Evolutionary conservation across 2,329 filamentous ascomycete genomes (phyloP), one percentile per base, ranked within the genome.

Genomic region (Cordyceps militaris): DNA sequence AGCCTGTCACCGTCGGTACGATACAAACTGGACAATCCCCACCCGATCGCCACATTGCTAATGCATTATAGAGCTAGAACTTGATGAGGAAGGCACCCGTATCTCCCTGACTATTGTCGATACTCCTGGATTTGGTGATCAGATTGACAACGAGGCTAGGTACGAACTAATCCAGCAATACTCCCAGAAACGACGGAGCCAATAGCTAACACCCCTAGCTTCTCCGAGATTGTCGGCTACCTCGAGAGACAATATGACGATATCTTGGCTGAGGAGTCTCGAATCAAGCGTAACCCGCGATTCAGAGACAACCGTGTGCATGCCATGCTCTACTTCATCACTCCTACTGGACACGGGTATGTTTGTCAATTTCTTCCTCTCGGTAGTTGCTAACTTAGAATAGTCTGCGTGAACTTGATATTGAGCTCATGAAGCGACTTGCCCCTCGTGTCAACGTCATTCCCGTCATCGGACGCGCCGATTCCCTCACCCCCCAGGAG

Each of bases 211-310:
- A 14, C 47, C 13, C 14, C 2, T 54, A 96, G 91, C 79, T 99
- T 99, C 74, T 88, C 88, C 67, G 94, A 97, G 77, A 99, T 99
- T 69, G 92, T 96, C 66, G 93, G 92, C 66, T 97, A 96, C 78
- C 89, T 99, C 69, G 94, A 99, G 83, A 86, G 93, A 79, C 93
- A 99, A 85, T 97, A 97, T 76, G 94, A 99, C 76, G 92, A 97
- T 74, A 97, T 99, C 81, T 84, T 99, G 67, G 93, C 94, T 62
- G 93, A 97, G 79, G 94, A 99, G 80, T 97, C 94, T 69, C 91
- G 94, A 81, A 99, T 99, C 83, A 99, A 99, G 89, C 94, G 94
- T 91, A 99, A 99, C 81, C 94, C 94, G 67, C 87, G 94, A 70
- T 99, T 99, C 88, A 88, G 94, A 71, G 94, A 99, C 79, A 97